These are phyloP conservation scores for Epichloe baconii DNA, from an alignment of 2,329 filamentous ascomycete genomes.

Conservation along the genomic window DNA sequence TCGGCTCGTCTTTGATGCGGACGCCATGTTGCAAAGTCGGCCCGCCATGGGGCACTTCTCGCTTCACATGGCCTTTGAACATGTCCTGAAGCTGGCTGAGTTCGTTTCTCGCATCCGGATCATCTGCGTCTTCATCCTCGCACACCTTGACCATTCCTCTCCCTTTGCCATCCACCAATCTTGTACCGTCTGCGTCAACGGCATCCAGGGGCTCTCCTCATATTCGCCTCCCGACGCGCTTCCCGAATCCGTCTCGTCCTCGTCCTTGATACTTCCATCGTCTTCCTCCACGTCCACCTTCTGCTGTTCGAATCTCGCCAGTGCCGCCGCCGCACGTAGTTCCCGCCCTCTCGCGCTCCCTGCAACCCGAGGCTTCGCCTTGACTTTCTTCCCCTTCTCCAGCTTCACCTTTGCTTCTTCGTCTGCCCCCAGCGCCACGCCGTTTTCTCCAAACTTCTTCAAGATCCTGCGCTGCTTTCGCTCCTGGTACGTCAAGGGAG, in stretches of 20 bases:
- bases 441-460: conserved; percentile 65
- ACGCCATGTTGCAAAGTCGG: not conserved
- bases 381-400: conserved; percentile 50
- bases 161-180: conserved; percentile 53
- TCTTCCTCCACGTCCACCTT: conserved; percentile 24
- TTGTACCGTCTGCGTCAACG: conserved; percentile 51
- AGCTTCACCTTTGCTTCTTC: conserved; percentile 50
- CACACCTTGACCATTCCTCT: conserved; percentile 61
- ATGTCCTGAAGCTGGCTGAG: conserved; percentile 49
- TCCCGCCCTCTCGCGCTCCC: conserved; percentile 63
- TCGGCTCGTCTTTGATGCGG: not conserved
- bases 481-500: conserved; percentile 53
- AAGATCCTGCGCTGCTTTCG: conserved; percentile 57
- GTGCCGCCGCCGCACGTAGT: conserved; percentile 60
- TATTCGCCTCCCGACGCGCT: conserved; percentile 38
- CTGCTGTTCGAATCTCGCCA: conserved; percentile 55
- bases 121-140: conserved; percentile 48
- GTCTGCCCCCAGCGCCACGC: conserved; percentile 56
- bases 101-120: conserved; percentile 31
- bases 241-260: conserved; percentile 25
- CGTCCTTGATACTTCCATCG: conserved; percentile 20
- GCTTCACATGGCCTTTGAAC: conserved; percentile 12
- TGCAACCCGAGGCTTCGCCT: conserved; percentile 59
- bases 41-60: not conserved
- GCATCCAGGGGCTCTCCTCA: conserved; percentile 20